Evolutionary conservation across 2,329 filamentous ascomycete species (phyloP), one percentile per base, ranked within the genome.

Genomic region (Ceratocystis lukuohia): DNA sequence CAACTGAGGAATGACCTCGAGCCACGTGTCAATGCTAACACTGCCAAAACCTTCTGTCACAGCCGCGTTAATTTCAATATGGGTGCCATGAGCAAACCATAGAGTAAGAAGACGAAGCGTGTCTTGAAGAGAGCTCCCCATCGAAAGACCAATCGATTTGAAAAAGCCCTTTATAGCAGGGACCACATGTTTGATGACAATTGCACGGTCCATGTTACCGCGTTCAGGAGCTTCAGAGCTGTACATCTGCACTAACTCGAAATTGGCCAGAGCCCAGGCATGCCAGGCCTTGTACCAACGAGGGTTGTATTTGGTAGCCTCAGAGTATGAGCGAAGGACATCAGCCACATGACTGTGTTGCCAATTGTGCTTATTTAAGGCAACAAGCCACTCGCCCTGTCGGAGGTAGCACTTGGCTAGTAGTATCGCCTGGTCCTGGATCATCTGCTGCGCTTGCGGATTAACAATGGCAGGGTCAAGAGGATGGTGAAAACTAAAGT

Each of bases 221-320:
- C 67, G 59, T 77, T 69, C 68, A 70, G 72, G 74, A 73, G 50
- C 72, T 5, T 69, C 69, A 0, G 73, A 71, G 41, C 73, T 70
- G 0, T 72, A 72, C 7, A 87, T 84, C 71, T 94, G 96, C 46
- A 97, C 92, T 67, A 99, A 94, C 76, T 99, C 93, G 72, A 99
- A 99, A 75, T 99, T 99, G 65, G 94, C 93, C 69, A 99, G 77
- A 10, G 94, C 95, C 93, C 94, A 99, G 0, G 94, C 89, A 76
- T 99, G 94, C 94, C 94, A 99, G 6, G 95, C 94, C 77, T 99
- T 99, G 79, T 99, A 99, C 85, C 93, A 99, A 69, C 88, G 86
- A 44, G 91, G 88, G 74, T 99, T 96, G 77, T 95, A 96, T 68
- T 90, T 87, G 1, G 94, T 99, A 1, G 95, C 95, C 68, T 92